Evolutionary conservation across 345 rosid species (phyloP).

Genomic region (Gossypium bickii): DNA sequence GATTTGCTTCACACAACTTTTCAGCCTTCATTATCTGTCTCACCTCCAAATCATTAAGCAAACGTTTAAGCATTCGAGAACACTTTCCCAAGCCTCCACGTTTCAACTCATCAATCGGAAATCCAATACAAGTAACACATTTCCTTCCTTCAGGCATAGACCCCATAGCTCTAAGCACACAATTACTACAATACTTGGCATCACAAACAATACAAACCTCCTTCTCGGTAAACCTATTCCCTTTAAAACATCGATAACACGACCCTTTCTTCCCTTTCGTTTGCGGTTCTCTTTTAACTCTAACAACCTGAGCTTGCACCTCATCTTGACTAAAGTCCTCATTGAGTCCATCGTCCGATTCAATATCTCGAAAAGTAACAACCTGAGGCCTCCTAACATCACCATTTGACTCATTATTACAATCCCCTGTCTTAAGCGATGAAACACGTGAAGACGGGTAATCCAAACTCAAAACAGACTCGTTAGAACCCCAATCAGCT

Average conservation of each 20-base stretch:
- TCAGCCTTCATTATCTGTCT: slow-evolving; percentile 89
- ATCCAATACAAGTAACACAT: slow-evolving; percentile 87
- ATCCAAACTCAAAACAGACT: slow-evolving; percentile 74
- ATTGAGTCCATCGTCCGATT: slow-evolving; percentile 50
- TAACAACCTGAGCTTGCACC: slow-evolving; percentile 32
- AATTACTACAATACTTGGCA: slow-evolving; percentile 82
- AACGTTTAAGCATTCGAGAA: slow-evolving; percentile 88
- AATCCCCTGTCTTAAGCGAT: slow-evolving; percentile 50
- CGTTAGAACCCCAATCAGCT: slow-evolving; percentile 76
- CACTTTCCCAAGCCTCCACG: slow-evolving; percentile 76
- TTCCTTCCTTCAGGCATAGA: slow-evolving; percentile 99
- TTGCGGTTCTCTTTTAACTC: slow-evolving; percentile 50
- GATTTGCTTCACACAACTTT: slow-evolving; percentile 87
- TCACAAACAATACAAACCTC: slow-evolving; percentile 95
- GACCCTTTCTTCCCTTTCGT: slow-evolving; percentile 80
- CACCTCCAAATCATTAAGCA: slow-evolving; percentile 85
- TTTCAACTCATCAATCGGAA: slow-evolving; percentile 72
- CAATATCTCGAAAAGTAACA: slow-evolving; percentile 68
- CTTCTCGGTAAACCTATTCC: slow-evolving; percentile 83
- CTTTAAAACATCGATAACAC: slow-evolving; percentile 85
- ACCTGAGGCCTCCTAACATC: slow-evolving; percentile 49
- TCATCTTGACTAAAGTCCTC: slow-evolving; percentile 43
- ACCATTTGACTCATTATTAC: slow-evolving; percentile 34
- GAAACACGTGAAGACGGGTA: slow-evolving; percentile 84
- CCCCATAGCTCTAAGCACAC: slow-evolving; percentile 95